phyloP scores from a whole-genome alignment of 345 rosid species.

The Noccaea caerulescens region DNA sequence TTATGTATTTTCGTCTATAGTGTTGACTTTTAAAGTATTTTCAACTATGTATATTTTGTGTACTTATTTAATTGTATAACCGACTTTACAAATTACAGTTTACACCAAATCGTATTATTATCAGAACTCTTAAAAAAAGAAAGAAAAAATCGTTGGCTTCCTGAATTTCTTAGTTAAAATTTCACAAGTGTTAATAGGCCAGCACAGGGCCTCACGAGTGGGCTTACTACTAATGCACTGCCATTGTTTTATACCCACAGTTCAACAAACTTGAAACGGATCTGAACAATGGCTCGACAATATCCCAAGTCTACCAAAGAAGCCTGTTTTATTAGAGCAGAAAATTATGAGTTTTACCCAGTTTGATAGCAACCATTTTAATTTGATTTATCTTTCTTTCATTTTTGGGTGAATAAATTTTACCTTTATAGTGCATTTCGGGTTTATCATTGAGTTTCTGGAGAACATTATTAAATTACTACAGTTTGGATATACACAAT shows the following conservation, averaged over 20 bases:
- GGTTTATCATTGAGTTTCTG: too few species aligned
- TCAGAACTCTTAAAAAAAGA: too few species aligned
- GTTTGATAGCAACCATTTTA: too few species aligned
- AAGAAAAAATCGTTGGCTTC: neutral
- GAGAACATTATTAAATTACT: too few species aligned
- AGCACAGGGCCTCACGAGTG: conserved; percentile 1
- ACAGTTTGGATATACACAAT: too few species aligned
- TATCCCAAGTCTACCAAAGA: neutral
- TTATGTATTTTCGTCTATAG: neutral
- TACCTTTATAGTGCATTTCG: too few species aligned
- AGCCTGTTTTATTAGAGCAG: too few species aligned
- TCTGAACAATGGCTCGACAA: neutral
- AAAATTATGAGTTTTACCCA: too few species aligned
- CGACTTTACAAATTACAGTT: neutral
- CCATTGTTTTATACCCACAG: neutral
- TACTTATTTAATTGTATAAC: conserved; percentile 1
- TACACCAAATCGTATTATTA: conserved; percentile 2
- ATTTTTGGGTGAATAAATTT: too few species aligned
- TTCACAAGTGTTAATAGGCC: neutral
- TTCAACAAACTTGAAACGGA: neutral
- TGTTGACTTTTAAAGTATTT: conserved; percentile 13
- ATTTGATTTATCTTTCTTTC: too few species aligned
- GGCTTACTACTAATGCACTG: conserved; percentile 10
- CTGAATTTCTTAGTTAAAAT: neutral
- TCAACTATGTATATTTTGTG: neutral